These are phyloP conservation scores for Cryomyces antarcticus DNA, from an alignment of 495 filamentous ascomycete genomes.

Conservation along the genomic window DNA sequence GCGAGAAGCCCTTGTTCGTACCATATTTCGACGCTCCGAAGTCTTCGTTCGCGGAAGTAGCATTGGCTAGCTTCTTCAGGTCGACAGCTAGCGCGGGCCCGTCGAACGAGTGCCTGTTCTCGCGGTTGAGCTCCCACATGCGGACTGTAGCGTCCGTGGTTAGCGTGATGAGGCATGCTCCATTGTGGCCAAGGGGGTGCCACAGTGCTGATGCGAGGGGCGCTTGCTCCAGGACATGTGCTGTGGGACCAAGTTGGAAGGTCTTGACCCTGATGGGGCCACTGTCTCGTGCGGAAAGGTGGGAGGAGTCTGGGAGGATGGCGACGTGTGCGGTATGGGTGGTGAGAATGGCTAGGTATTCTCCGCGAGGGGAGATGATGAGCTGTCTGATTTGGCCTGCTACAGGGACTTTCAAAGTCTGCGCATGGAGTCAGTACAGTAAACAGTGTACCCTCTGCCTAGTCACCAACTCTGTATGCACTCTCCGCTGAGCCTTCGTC, in stretches of 20 bases:
- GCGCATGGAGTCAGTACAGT: slow-evolving; percentile 5
- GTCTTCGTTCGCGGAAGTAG: slow-evolving; percentile 53
- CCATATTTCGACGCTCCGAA: slow-evolving; percentile 48
- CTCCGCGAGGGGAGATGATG: slow-evolving; percentile 55
- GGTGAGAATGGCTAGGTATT: slow-evolving; percentile 64
- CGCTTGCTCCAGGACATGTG: slow-evolving; percentile 65
- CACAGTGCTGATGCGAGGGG: slow-evolving; percentile 59
- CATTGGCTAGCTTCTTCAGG: slow-evolving; percentile 62
- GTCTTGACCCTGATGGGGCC: slow-evolving; percentile 54
- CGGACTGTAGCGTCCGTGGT: slow-evolving; percentile 70
- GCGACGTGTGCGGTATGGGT: slow-evolving; percentile 69
- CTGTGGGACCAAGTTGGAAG: slow-evolving; percentile 69
- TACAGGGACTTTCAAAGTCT: slow-evolving; percentile 44
- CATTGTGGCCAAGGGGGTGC: slow-evolving; percentile 66
- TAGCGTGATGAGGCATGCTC: slow-evolving; percentile 55
- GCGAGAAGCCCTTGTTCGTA: slow-evolving; percentile 60
- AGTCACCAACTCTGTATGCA: not conserved
- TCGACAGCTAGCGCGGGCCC: slow-evolving; percentile 64
- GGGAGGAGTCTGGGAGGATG: slow-evolving; percentile 53
- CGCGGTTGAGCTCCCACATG: slow-evolving; percentile 65
- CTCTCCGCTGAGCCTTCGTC: not conserved
- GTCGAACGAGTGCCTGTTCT: slow-evolving; percentile 68
- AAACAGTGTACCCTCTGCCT: not conserved
- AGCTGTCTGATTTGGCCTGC: slow-evolving; percentile 62
- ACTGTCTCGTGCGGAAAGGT: slow-evolving; percentile 41